Base-by-base conservation (phyloP, 306 rosid species). In the Gastrolobium bilobum region DNA sequence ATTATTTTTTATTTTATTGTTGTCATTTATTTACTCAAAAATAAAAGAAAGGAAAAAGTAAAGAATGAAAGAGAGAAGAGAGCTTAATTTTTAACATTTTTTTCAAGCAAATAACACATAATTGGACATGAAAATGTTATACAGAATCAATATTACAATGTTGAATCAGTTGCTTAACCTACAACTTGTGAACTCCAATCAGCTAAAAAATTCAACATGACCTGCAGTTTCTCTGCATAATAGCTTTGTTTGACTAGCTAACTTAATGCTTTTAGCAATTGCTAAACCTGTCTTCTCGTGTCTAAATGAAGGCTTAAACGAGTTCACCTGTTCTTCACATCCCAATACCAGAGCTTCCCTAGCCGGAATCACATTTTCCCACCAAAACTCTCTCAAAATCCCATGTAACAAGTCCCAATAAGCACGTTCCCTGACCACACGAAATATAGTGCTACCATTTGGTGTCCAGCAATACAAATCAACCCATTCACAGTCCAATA, bases 401-500 rank as follows among this genome's bases (percentile, higher is more conserved):
- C 82, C 91, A 60, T 85, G 90, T 39, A 93, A 87, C 82, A 95
- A 78, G 31, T 91, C 83, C 99, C 99, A 95, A 47, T 93, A 95
- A 38, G 56, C 73, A 4, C 89, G 96, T 2, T 87, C 91, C 78
- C 98, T 59, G 7, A 73, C 8, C 48, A 95, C 94, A 0, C 98
- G 96, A 79, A 93, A 93, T 75, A 93, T 78, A 4, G 98, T 90
- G 86, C 99, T 95, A 71, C 99, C 97, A 48, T 95, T 95, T 47
- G 90, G 94, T 1, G 91, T 93, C 99, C 99, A 95, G 80, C 99
- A 95, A 71, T 93, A 95, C 77, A 95, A 68, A 84, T 95, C 92
- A 78, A 88, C 92, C 97, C 97, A 93, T 4, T 93, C 98, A 62
- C 92, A 85, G 78, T 86, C 91, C 97, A 95, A 89, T 77, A 95